These are phyloP conservation scores for Beverwykella pulmonaria DNA, from an alignment of 495 filamentous ascomycete species.

Conservation along the genomic window DNA sequence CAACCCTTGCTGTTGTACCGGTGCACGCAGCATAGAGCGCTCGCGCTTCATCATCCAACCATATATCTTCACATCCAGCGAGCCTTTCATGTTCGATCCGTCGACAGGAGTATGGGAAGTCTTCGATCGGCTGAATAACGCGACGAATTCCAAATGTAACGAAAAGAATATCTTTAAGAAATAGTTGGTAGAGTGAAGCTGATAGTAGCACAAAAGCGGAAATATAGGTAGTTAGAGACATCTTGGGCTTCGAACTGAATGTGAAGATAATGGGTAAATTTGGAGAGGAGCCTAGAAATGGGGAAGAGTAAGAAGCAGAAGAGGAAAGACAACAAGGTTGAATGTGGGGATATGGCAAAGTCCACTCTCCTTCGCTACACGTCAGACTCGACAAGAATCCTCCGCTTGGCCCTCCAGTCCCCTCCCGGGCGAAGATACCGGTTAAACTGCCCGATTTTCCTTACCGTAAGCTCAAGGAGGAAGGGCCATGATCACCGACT, in stretches of 20 bases:
- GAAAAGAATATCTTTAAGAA: constrained; percentile 5
- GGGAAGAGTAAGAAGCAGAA: too few species aligned
- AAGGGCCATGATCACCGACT: too few species aligned
- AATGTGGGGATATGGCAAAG: too few species aligned
- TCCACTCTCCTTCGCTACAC: too few species aligned
- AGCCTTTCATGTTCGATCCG: constrained; percentile 13
- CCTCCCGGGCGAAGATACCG: too few species aligned
- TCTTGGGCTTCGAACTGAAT: background rate
- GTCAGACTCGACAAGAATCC: too few species aligned
- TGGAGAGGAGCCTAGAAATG: too few species aligned
- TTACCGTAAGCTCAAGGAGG: too few species aligned
- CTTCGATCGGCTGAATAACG: constrained; percentile 13
- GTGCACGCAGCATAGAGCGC: constrained; percentile 18
- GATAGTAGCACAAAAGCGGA: constrained; percentile 1
- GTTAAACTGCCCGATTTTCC: too few species aligned
- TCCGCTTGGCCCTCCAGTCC: too few species aligned
- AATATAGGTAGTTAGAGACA: background rate
- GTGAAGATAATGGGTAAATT: too few species aligned
- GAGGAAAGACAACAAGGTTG: too few species aligned
- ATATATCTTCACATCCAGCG: constrained; percentile 20
- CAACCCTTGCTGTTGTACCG: background rate
- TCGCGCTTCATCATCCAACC: constrained; percentile 14
- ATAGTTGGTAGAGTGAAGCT: constrained; percentile 12
- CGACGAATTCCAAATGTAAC: constrained; percentile 14
- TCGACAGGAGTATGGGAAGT: constrained; percentile 19